A percentile compares a stretch with the other conserved stretches of the same genome.
Conservation (phyloP, 129 eudicot species). For the Gnaphalium uliginosum region DNA sequence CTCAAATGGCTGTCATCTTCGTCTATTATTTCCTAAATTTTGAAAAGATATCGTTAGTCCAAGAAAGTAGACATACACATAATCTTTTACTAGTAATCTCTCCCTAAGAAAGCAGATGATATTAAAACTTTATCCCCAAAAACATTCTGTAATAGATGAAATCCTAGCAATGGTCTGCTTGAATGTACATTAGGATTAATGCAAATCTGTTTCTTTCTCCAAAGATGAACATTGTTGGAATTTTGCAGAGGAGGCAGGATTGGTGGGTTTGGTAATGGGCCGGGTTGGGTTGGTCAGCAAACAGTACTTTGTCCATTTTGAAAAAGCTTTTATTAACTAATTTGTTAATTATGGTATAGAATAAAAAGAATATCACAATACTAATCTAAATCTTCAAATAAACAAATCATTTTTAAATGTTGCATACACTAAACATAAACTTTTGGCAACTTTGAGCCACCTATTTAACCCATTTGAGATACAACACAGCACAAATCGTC, state of each 20-base stretch:
- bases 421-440: background rate
- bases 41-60: conserved; percentile 5
- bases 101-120: background rate
- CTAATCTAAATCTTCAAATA: background rate
- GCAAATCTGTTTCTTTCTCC: conserved; percentile 4
- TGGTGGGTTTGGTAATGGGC: background rate
- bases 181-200: conserved; percentile 12
- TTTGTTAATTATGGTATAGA: background rate
- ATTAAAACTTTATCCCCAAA: background rate
- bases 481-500: background rate
- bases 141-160: conserved; percentile 3
- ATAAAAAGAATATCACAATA: background rate
- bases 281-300: conserved; percentile 5
- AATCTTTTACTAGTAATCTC: background rate
- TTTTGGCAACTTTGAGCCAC: background rate
- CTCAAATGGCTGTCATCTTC: conserved; percentile 47
- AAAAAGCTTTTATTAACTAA: background rate
- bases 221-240: background rate
- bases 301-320: background rate
- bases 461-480: background rate
- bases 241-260: background rate
- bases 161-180: background rate
- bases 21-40: conserved; percentile 54
- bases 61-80: background rate
- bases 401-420: background rate